phyloP scores from a whole-genome alignment of 2,329 filamentous ascomycete species.

The Epichloe typhina region DNA sequence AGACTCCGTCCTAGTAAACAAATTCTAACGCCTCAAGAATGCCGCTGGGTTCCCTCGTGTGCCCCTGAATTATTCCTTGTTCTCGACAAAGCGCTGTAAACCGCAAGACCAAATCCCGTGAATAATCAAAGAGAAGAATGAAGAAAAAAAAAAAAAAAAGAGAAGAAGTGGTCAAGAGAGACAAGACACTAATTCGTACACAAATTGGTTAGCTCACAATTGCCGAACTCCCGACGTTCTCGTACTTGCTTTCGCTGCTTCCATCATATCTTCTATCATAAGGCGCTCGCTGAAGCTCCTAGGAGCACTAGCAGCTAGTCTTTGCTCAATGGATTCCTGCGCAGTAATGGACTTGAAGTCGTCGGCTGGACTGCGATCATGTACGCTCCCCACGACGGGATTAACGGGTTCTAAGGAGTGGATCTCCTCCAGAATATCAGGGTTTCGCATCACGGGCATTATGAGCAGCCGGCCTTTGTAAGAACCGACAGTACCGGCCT shows the following conservation, averaged over 20 bases:
- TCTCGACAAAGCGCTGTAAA: constrained; percentile 2
- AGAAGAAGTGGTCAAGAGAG: neutral
- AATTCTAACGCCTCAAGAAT: constrained; percentile 6
- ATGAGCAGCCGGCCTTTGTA: constrained; percentile 40
- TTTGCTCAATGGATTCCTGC: constrained; percentile 24
- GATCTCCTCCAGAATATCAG: constrained; percentile 34
- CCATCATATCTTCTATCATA: constrained; percentile 32
- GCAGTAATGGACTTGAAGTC: constrained; percentile 31
- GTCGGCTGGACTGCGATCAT: constrained; percentile 36
- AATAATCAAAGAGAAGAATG: neutral
- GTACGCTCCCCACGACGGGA: constrained; percentile 39
- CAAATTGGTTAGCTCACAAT: constrained; percentile 9
- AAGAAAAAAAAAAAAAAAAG: neutral
- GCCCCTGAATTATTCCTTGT: neutral
- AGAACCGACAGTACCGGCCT: constrained; percentile 34
- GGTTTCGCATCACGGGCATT: constrained; percentile 37
- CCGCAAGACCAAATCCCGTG: no score
- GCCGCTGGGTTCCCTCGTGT: constrained; percentile 1
- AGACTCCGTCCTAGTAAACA: constrained; percentile 5
- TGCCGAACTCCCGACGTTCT: constrained; percentile 7
- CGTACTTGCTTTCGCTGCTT: constrained; percentile 14
- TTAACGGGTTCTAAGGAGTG: constrained; percentile 34
- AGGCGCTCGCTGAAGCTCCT: constrained; percentile 35
- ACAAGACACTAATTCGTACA: neutral
- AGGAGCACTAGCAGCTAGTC: constrained; percentile 28